phyloP scores from a whole-genome alignment of 2,329 filamentous ascomycete genomes.

The Colletotrichum brevisporum region DNA sequence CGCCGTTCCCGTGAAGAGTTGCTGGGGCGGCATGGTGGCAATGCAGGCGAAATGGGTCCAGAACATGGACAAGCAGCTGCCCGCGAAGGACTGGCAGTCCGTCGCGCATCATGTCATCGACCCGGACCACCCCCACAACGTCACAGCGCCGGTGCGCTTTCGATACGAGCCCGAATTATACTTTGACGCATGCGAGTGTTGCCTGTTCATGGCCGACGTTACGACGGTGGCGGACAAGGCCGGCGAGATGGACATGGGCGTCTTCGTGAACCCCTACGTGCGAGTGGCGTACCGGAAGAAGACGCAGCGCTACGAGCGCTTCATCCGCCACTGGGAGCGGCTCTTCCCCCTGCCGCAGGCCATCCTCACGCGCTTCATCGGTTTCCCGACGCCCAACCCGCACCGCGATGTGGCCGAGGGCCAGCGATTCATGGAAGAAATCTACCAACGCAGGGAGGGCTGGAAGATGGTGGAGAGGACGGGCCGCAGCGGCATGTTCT shows the following conservation, averaged over 20 bases:
- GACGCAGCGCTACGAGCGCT: conserved; percentile 38
- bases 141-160: conserved; percentile 42
- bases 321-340: conserved; percentile 75
- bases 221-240: conserved; percentile 52
- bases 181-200: conserved; percentile 77
- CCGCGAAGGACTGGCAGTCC: conserved; percentile 49
- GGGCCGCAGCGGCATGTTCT: conserved; percentile 68
- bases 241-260: conserved; percentile 54
- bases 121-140: conserved; percentile 48
- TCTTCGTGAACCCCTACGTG: conserved; percentile 83
- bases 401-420: conserved; percentile 73
- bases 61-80: conserved; percentile 50
- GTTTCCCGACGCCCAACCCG: conserved; percentile 72
- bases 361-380: conserved; percentile 68
- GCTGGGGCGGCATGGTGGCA: conserved; percentile 84
- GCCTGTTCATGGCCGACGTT: conserved; percentile 68
- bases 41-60: conserved; percentile 75
- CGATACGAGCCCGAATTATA: conserved; percentile 71
- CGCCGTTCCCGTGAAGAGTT: conserved; percentile 78
- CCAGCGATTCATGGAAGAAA: conserved; percentile 63
- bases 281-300: conserved; percentile 75
- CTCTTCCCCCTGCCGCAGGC: conserved; percentile 73
- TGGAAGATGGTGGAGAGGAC: conserved; percentile 59
- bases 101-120: conserved; percentile 48
- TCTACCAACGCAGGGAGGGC: conserved; percentile 59